A percentile compares a stretch with the other conserved stretches of the same genome.
Conservation (phyloP, 1,284 basidiomycete species). For the Puccinia triticina region DNA sequence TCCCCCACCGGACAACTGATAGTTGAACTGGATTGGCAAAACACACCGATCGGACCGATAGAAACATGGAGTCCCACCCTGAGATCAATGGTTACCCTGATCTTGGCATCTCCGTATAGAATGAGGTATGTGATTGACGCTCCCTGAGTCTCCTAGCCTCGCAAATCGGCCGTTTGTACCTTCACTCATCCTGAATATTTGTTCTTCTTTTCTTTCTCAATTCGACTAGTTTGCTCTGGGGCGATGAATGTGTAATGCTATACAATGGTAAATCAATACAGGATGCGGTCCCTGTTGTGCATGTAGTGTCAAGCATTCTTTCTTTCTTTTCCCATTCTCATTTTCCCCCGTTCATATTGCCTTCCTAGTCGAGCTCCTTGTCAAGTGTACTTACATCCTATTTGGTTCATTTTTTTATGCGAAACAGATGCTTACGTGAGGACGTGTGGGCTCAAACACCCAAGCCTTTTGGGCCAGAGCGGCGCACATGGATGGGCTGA, state of each 20-base stretch:
- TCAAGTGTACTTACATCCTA: not conserved
- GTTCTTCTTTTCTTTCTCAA: no score
- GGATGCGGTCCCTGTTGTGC: not conserved
- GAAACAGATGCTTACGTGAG: constrained; percentile 50
- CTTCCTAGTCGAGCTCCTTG: not conserved
- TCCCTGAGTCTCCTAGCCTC: not conserved
- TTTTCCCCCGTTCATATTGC: not conserved
- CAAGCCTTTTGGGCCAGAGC: constrained; percentile 53
- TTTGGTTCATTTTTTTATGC: not conserved
- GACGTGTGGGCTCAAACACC: constrained; percentile 54
- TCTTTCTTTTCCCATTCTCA: not conserved
- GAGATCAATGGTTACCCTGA: constrained; percentile 41
- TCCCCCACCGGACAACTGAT: constrained; percentile 26
- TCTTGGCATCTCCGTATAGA: constrained; percentile 40
- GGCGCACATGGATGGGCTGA: constrained; percentile 55
- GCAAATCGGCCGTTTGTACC: not conserved
- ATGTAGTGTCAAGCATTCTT: not conserved
- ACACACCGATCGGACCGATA: constrained; percentile 40
- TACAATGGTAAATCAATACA: constrained; percentile 42
- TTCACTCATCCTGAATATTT: not conserved
- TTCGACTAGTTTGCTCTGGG: constrained; percentile 40
- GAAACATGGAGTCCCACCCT: constrained; percentile 44
- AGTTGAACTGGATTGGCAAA: constrained; percentile 26
- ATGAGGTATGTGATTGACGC: constrained; percentile 29
- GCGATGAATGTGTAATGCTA: constrained; percentile 46